Base-by-base conservation (phyloP, 2,329 filamentous ascomycete genomes). In the Penicillium concentricum region DNA sequence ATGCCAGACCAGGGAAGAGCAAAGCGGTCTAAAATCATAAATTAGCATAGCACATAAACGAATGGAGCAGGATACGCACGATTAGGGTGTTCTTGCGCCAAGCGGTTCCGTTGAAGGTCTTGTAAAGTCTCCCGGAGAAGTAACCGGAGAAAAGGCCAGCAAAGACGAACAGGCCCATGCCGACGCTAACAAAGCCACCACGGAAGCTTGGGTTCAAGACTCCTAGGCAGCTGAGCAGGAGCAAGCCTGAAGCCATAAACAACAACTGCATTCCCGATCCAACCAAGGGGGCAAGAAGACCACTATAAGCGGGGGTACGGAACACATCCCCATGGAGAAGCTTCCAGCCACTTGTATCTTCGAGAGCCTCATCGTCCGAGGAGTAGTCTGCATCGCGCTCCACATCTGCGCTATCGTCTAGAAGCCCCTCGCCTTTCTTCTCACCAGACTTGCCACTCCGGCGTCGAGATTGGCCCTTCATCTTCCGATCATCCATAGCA, bases 321-420 rank as follows among this genome's bases (percentile, higher is more conserved):
- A 96, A 96, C 4, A 95, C 90, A 72, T 96, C 91, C n/a, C 84
- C 90, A 67, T 95, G 90, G 3, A 96, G 81, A 16, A 94, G 79
- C 72, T 96, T 96, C 91, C 91, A 96, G 49, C 91, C 91, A 2
- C 89, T 90, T 28, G 89, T 82, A 65, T 96, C 91, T 67, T 96
- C 91, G 7, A 90, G 72, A 0, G 83, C 76, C 63, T 92, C 89
- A 1, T 91, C 89, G 47, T 91, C 89, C 5, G 84, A 87, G 5
- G 81, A 82, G 9, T 82, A 54, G 41, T 86, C 86, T 1, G 77
- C 59, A 81, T 85, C 64, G 73, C 76, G 51, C 80, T 83, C 38
- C 62, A 78, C 58, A 59, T 83, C 81, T 42, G 77, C 80, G 30
- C 80, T 77, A 60, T 85, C 83, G 18, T 88, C 87, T 6, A 91